A percentile compares a stretch with the other conserved stretches of the same genome.
Conservation (phyloP, 2,329 filamentous ascomycete genomes). For the Fusarium mexicanum region DNA sequence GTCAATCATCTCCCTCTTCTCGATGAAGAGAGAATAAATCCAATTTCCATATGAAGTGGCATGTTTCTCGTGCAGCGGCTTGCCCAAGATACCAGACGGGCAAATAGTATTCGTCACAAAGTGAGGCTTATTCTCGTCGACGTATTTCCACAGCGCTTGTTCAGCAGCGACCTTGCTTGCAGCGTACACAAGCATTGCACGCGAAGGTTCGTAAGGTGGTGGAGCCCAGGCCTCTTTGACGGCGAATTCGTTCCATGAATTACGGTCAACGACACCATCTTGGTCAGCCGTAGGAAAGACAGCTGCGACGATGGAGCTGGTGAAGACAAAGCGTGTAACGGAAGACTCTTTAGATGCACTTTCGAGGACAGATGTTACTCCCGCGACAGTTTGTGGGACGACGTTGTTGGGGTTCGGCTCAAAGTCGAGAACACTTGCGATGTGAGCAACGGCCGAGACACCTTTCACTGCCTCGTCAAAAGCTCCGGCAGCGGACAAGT, state of each 20-base stretch:
- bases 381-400: slow-evolving; percentile 51
- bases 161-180: slow-evolving; percentile 48
- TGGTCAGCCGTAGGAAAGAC: not conserved
- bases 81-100: slow-evolving; percentile 16
- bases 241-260: not conserved
- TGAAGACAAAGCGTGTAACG: slow-evolving; percentile 49
- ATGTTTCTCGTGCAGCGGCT: slow-evolving; percentile 35
- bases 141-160: slow-evolving; percentile 45
- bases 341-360: slow-evolving; percentile 52
- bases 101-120: slow-evolving; percentile 40
- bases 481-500: slow-evolving; percentile 49
- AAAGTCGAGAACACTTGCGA: slow-evolving; percentile 54
- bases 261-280: not conserved
- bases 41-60: not conserved
- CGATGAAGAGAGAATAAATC: not conserved
- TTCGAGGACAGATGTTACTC: slow-evolving; percentile 51
- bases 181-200: slow-evolving; percentile 38
- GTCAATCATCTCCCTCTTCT: slow-evolving; percentile 1
- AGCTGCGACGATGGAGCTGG: slow-evolving; percentile 36
- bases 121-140: slow-evolving; percentile 37
- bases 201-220: slow-evolving; percentile 34
- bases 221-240: slow-evolving; percentile 45
- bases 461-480: slow-evolving; percentile 48
- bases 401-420: slow-evolving; percentile 53
- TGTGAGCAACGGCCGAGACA: slow-evolving; percentile 55